Evolutionary conservation across 768 basidiomycete genomes (phyloP).

Genomic region (Hirschioporus abietinus): DNA sequence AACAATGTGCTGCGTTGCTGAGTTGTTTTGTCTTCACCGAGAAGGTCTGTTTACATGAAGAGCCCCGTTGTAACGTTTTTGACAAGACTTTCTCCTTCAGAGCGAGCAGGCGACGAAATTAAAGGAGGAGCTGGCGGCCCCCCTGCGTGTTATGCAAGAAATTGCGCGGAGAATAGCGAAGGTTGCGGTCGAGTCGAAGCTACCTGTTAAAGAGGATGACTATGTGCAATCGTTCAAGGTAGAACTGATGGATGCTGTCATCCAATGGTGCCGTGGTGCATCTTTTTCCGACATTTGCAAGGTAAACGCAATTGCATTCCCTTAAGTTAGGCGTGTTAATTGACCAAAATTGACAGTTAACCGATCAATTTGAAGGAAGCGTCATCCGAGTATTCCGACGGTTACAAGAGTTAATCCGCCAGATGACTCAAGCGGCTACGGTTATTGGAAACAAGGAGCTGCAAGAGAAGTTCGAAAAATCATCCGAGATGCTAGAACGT

Average conservation of each 20-base stretch:
- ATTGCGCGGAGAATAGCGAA: constrained; percentile 94
- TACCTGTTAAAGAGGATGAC: constrained; percentile 85
- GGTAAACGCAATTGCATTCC: constrained; percentile 36
- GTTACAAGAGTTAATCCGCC: constrained; percentile 87
- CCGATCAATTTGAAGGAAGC: constrained; percentile 95
- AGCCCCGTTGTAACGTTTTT: background rate
- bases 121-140: constrained; percentile 90
- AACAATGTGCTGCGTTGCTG: constrained; percentile 89
- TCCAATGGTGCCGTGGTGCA: constrained; percentile 97
- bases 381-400: constrained; percentile 95
- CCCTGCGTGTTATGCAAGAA: constrained; percentile 93
- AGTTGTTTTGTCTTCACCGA: constrained; percentile 98
- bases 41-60: constrained; percentile 52
- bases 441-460: constrained; percentile 95
- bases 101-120: constrained; percentile 82
- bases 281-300: constrained; percentile 96
- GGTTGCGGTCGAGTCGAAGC: constrained; percentile 90
- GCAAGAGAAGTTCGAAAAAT: constrained; percentile 88
- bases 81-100: constrained; percentile 31
- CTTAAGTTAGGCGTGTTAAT: background rate
- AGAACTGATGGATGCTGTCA: constrained; percentile 96
- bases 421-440: constrained; percentile 94
- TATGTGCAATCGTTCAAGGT: constrained; percentile 98
- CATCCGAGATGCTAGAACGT: constrained; percentile 88
- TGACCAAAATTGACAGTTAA: constrained; percentile 52